phyloP scores from a whole-genome alignment of 2,329 filamentous ascomycete genomes.

The Aspergillus sp. region DNA sequence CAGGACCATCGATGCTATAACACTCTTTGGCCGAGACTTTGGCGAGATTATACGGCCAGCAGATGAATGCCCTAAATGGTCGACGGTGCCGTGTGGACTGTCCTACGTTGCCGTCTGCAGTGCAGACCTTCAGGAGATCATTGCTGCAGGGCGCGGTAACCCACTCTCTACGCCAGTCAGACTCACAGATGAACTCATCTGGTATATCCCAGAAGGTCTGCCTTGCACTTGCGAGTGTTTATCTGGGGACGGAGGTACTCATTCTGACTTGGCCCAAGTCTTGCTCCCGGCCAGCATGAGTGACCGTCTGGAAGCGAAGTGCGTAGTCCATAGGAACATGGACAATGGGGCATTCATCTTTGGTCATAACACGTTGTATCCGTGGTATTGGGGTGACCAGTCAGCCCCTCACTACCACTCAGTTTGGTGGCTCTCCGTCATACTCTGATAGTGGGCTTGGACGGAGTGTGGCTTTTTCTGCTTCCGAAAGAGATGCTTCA shows the following conservation, averaged over 20 bases:
- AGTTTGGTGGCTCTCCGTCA: not conserved
- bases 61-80: constrained; percentile 22
- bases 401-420: too few relatives aligned
- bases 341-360: constrained; percentile 10
- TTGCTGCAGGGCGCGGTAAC: constrained; percentile 14
- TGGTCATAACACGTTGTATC: constrained; percentile 15
- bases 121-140: constrained; percentile 28
- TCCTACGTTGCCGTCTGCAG: constrained; percentile 31
- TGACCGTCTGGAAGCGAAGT: too few relatives aligned
- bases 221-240: too few relatives aligned
- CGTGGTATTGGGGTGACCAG: constrained; percentile 19
- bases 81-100: constrained; percentile 23
- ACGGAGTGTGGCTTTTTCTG: not conserved
- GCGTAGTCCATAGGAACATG: not conserved
- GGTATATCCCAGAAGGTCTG: too few relatives aligned
- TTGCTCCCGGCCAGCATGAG: not conserved
- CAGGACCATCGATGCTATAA: constrained; percentile 25
- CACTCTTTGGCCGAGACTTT: constrained; percentile 27
- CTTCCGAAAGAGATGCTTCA: too few relatives aligned
- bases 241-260: too few relatives aligned
- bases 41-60: constrained; percentile 23
- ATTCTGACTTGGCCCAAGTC: not conserved
- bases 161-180: too few relatives aligned
- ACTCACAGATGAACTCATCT: too few relatives aligned
- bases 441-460: not conserved